Evolutionary conservation across 257 asterid genomes (phyloP).

Genomic region (Nicotiana noctiflora): DNA sequence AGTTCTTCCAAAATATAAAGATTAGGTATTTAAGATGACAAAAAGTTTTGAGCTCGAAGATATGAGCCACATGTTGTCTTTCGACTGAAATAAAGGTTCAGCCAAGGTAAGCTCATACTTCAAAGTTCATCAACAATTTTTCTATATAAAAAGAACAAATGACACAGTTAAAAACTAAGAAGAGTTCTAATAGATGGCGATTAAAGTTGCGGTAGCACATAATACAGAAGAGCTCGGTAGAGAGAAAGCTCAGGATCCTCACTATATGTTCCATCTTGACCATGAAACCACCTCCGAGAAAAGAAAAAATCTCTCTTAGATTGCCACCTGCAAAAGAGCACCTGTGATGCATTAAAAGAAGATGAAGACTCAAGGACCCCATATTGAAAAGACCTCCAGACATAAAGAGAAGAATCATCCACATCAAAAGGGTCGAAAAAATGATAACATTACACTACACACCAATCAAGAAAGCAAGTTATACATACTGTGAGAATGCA

Average conservation of each 20-base stretch:
- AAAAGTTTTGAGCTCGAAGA: background rate
- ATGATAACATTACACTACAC: background rate
- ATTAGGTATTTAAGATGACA: background rate
- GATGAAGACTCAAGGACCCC: slow-evolving; percentile 17
- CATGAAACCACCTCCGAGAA: slow-evolving; percentile 94
- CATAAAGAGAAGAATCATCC: background rate
- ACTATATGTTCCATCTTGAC: slow-evolving; percentile 64
- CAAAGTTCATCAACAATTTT: background rate
- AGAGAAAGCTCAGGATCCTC: slow-evolving; percentile 24
- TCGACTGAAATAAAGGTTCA: background rate
- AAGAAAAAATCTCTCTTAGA: slow-evolving; percentile 84
- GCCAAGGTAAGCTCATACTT: background rate
- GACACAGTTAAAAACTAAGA: slow-evolving; percentile 4
- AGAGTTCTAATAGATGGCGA: background rate
- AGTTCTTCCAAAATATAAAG: background rate
- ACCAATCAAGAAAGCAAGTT: background rate
- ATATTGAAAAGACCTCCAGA: background rate
- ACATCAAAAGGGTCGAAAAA: background rate
- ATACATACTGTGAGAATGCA: too few species aligned
- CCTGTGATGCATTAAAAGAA: slow-evolving; percentile 7
- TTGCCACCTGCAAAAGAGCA: slow-evolving; percentile 69
- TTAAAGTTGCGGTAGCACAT: background rate
- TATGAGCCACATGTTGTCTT: background rate
- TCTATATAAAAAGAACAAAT: background rate
- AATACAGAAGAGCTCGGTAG: background rate